Percentiles rank a stretch among this genome's conserved stretches.
These are phyloP conservation scores for Pythium sp. DNA, from an alignment of 352 stramenopile species.

Conservation along the genomic window DNA sequence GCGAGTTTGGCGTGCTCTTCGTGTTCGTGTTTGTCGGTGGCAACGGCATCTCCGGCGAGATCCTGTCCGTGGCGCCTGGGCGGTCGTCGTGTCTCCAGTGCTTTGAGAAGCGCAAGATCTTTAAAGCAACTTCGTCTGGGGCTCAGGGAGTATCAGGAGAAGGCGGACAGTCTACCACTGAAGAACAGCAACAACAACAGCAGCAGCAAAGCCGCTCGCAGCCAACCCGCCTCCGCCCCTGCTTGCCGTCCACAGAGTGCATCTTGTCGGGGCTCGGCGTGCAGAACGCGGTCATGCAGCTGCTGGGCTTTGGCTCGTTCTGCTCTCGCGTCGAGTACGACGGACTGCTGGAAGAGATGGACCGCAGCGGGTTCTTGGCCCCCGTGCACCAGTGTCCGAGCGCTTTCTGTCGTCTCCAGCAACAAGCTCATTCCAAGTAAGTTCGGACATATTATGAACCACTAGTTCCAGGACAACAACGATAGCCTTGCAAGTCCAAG, in stretches of 20 bases:
- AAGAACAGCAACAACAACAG: neutral
- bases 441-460: neutral
- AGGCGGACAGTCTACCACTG: neutral
- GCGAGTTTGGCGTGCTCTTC: slow-evolving; percentile 31
- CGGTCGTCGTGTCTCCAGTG: slow-evolving; percentile 43
- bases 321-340: slow-evolving; percentile 49
- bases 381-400: slow-evolving; percentile 42
- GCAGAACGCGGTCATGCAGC: slow-evolving; percentile 39
- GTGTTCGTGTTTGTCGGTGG: slow-evolving; percentile 26
- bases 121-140: slow-evolving; percentile 18
- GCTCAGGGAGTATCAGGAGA: neutral
- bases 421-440: slow-evolving; percentile 14
- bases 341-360: slow-evolving; percentile 40
- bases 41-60: slow-evolving; percentile 39
- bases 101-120: slow-evolving; percentile 41
- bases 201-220: neutral
- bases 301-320: slow-evolving; percentile 30
- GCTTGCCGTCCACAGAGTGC: slow-evolving; percentile 40
- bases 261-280: slow-evolving; percentile 43
- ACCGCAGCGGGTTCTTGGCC: slow-evolving; percentile 36
- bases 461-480: neutral
- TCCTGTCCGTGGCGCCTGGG: slow-evolving; percentile 33
- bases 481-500: neutral
- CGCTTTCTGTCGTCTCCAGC: slow-evolving; percentile 23
- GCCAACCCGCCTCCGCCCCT: neutral